These are phyloP conservation scores for Lichtheimia ramosa DNA, from an alignment of 371 early-diverging fungal species.

Conservation along the genomic window DNA sequence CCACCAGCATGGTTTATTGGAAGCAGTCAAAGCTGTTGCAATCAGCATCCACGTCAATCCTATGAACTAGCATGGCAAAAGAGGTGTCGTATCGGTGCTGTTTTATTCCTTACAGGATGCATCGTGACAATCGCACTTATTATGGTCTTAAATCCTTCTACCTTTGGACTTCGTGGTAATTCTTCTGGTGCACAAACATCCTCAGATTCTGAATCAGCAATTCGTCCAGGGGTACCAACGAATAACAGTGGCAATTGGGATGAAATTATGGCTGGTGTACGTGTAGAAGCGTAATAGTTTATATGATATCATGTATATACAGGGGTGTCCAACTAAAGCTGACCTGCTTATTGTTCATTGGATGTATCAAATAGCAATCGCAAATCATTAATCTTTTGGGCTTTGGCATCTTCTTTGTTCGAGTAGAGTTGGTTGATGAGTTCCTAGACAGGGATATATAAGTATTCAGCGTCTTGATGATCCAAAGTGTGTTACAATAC, in stretches of 20 bases:
- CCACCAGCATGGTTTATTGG: slow-evolving; percentile 44
- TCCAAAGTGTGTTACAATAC: not conserved
- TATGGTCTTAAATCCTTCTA: slow-evolving; percentile 36
- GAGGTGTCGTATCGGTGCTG: slow-evolving; percentile 44
- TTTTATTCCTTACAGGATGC: slow-evolving; percentile 21
- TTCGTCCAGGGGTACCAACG: slow-evolving; percentile 43
- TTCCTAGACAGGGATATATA: slow-evolving; percentile 11
- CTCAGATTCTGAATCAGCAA: slow-evolving; percentile 23
- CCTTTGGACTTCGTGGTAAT: slow-evolving; percentile 31
- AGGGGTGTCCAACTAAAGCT: too few relatives aligned
- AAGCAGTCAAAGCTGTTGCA: slow-evolving; percentile 22
- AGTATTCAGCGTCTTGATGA: not conserved
- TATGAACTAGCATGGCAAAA: slow-evolving; percentile 34
- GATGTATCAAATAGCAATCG: slow-evolving; percentile 37
- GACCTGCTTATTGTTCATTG: not conserved
- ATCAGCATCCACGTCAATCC: not conserved
- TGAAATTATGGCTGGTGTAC: slow-evolving; percentile 33
- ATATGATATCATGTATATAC: too few relatives aligned
- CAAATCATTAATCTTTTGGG: slow-evolving; percentile 51
- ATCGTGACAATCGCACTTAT: slow-evolving; percentile 29
- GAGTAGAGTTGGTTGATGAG: slow-evolving; percentile 54
- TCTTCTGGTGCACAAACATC: slow-evolving; percentile 33
- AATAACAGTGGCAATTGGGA: slow-evolving; percentile 32
- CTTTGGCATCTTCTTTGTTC: slow-evolving; percentile 46
- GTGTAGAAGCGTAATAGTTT: not conserved